Evolutionary conservation across 2,329 filamentous ascomycete genomes (phyloP).

Genomic region (Mariannaea elegans): DNA sequence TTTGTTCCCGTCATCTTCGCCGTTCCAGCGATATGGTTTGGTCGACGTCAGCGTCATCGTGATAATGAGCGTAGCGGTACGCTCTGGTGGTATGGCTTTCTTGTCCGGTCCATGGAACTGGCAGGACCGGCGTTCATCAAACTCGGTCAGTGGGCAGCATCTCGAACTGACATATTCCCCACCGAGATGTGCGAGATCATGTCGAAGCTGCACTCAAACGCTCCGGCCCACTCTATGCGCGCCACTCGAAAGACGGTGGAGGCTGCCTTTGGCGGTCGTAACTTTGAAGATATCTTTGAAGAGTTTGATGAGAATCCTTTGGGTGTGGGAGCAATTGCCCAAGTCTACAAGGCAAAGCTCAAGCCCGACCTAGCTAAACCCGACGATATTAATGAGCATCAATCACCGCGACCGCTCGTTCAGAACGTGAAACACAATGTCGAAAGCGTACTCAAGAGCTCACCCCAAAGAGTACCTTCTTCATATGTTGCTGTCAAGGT

Average conservation of each 20-base stretch:
- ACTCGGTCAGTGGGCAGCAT: constrained; percentile 98
- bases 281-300: constrained; percentile 92
- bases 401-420: constrained; percentile 59
- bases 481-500: constrained; percentile 96
- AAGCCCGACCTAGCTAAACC: constrained; percentile 78
- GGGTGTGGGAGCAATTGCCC: constrained; percentile 94
- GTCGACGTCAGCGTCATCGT: constrained; percentile 66
- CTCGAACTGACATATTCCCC: constrained; percentile 94
- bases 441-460: constrained; percentile 85
- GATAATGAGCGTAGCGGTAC: constrained; percentile 84
- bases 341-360: constrained; percentile 95
- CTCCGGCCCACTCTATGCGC: constrained; percentile 86
- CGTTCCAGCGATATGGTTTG: constrained; percentile 84
- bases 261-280: constrained; percentile 80
- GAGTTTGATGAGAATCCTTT: constrained; percentile 92
- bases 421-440: constrained; percentile 82
- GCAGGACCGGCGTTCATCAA: constrained; percentile 98
- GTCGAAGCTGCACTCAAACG: constrained; percentile 94
- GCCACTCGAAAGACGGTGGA: constrained; percentile 82
- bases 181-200: constrained; percentile 90
- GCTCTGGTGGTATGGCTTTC: constrained; percentile 92
- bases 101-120: constrained; percentile 89
- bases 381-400: constrained; percentile 63
- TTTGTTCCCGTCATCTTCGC: constrained; percentile 89
- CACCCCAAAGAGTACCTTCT: constrained; percentile 85